Conservation (phyloP, 2,329 filamentous ascomycete genomes). For the Stagonosporopsis cucurbitacearum region DNA sequence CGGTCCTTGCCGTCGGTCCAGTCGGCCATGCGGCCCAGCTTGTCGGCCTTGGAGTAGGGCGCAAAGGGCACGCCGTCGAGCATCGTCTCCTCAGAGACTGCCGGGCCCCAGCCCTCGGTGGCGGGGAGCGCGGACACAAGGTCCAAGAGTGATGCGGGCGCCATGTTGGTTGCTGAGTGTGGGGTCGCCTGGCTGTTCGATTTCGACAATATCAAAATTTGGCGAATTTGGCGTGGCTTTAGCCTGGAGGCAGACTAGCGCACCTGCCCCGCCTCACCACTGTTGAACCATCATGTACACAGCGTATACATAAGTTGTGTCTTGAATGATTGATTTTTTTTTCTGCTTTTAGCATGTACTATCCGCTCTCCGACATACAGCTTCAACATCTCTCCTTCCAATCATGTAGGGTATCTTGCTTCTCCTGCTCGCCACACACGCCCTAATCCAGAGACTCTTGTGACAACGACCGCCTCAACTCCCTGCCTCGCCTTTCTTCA, state of each 20-base stretch:
- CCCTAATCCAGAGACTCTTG: conserved; percentile 11
- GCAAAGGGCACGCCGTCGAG: conserved; percentile 96
- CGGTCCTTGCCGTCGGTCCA: conserved; percentile 92
- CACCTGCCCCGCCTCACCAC: conserved; percentile 8
- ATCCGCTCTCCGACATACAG: too few species aligned
- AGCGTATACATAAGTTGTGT: too few species aligned
- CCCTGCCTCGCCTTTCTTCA: conserved; percentile 7
- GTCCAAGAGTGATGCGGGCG: conserved; percentile 55
- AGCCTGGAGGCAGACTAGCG: conserved; percentile 2
- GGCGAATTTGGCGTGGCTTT: conserved; percentile 20
- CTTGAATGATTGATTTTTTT: too few species aligned
- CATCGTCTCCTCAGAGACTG: conserved; percentile 82
- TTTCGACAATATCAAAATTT: conserved; percentile 21
- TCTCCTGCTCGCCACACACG: background rate
- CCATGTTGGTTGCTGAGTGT: conserved; percentile 47
- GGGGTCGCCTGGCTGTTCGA: conserved; percentile 17
- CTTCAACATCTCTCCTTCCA: too few species aligned
- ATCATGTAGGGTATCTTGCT: background rate
- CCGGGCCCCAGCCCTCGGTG: conserved; percentile 75
- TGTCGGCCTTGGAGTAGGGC: conserved; percentile 98
- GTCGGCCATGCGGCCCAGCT: conserved; percentile 98
- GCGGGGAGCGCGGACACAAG: conserved; percentile 56
- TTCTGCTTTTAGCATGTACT: too few species aligned
- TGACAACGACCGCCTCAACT: conserved; percentile 5
- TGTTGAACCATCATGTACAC: background rate